Base-by-base conservation (phyloP, 495 filamentous ascomycete species). In the Aspergillus steynii region DNA sequence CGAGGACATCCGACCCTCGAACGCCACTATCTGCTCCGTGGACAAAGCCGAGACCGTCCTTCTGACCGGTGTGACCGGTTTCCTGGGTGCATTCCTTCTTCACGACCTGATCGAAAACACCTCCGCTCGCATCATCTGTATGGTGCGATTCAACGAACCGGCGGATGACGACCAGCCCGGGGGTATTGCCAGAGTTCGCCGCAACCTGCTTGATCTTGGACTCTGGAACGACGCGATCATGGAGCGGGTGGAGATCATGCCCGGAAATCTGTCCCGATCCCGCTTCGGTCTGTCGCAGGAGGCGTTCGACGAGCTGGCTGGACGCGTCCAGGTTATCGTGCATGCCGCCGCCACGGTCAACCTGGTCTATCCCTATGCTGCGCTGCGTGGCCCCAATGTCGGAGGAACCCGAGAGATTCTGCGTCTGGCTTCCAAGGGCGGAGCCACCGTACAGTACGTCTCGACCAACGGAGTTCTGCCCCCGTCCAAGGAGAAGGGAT, bases 381-480 rank as follows among this genome's bases (percentile, higher is more conserved):
- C 85, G 4, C 74, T 89, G 63, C 81, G 83, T 5, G 74, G 73
- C 26, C 77, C 84, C 26, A 88, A 88, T 54, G 80, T 88, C 7
- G 77, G 79, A 14, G 87, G 87, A 42, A 88, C 87, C 0, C 70
- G 81, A 25, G 87, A 89, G 66, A 80, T 90, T 50, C 71, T 90
- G 15, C 85, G 87, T 28, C 75, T 90, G 15, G 86, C 87, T 4
- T 77, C 80, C 61, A 79, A 79, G 61, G 77, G 74, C 15, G 84
- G 83, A 26, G 85, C 86, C 2, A 88, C 87, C 0, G 77, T 90
- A n/a, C 85, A 88, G 57, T 87, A 89, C 58, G 79, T 89, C 4
- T 89, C 88, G 3, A 89, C 86, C 1, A 89, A 89, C 63, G 86
- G 87, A 50, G 86, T 90, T 2, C 63, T 90, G 29, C 86, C 87